Percentiles rank a stretch among this genome's conserved stretches.
These are phyloP conservation scores for Suhomyces ambrosiae DNA, from an alignment of 1,139 yeast species.

Conservation along the genomic window DNA sequence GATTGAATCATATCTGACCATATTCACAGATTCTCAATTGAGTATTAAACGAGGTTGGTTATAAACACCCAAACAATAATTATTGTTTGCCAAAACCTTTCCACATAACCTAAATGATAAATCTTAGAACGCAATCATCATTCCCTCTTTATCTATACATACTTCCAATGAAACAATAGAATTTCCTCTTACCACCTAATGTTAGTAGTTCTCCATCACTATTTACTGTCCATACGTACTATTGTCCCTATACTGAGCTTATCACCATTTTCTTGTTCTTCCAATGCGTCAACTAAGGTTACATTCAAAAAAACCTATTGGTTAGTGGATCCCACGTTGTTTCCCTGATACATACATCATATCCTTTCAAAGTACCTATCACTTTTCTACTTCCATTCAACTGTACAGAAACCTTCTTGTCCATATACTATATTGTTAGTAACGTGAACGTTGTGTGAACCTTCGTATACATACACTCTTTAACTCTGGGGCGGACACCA, in stretches of 20 bases:
- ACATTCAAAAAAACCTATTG: constrained; percentile 63
- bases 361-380: constrained; percentile 74
- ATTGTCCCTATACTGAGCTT: constrained; percentile 57
- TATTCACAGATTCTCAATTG: no score
- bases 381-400: constrained; percentile 75
- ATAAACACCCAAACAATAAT: no score
- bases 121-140: no score
- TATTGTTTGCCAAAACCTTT: no score
- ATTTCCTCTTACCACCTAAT: constrained; percentile 57
- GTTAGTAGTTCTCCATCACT: constrained; percentile 12
- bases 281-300: constrained; percentile 74
- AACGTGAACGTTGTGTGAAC: constrained; percentile 11
- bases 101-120: no score
- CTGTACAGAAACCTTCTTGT: constrained; percentile 68
- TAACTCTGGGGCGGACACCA: constrained; percentile 70
- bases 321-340: constrained; percentile 18
- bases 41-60: no score
- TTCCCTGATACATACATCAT: constrained; percentile 52
- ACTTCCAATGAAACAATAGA: constrained; percentile 61
- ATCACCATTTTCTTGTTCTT: constrained; percentile 54
- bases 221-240: constrained; percentile 29
- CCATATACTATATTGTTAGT: constrained; percentile 63
- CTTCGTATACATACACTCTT: constrained; percentile 37
- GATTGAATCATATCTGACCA: no score
- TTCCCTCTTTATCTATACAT: constrained; percentile 31